Base-by-base conservation (phyloP, 2,329 filamentous ascomycete species). In the Chaetomium sp. region DNA sequence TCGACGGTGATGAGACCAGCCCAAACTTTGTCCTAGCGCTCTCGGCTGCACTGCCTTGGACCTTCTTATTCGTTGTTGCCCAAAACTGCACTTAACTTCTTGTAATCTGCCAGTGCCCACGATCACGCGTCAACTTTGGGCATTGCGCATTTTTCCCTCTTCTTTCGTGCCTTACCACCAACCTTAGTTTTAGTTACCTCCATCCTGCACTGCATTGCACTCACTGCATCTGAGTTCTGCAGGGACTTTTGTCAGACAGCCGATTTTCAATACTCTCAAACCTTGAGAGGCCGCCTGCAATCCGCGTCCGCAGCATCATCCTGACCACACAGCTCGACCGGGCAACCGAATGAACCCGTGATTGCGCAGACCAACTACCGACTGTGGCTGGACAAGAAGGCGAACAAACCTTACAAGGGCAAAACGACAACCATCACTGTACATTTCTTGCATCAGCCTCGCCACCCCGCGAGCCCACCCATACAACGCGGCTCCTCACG, bases 351-450 rank as follows among this genome's bases (percentile, higher is more conserved):
- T 51, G 54, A 33, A 21, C 60, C 23, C 59, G 59, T 55, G 45
- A 62, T n/a, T 29, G 33, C 33, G 33, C 33, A 12, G 33, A 35
- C 33, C 35, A 42, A 42, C 13, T 19, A 19, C 12, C 58, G 23
- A 66, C 33, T 57, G 67, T 68, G 65, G 67, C 67, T 65, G 62
- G 62, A 68, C 65, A 65, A 68, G 64, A 62, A 16, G 35, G 35
- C 67, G 63, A 63, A 60, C 42, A 31, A 16, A 23, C 33, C 13
- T 19, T 21, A 38, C 51, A 9, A 61, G 27, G 51, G 45, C 58
- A 58, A 31, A 64, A 16, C 13, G 16, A 57, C 50, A 38, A 29
- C 57, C 49, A 57, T 45, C 59, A 56, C 31, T 53, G 62, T 13
- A 29, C 55, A 55, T 53, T 19, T 42, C 38, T 42, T 42, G 16